Conservation (phyloP, 2,329 filamentous ascomycete species). For the Aspergillus tubingensis region DNA sequence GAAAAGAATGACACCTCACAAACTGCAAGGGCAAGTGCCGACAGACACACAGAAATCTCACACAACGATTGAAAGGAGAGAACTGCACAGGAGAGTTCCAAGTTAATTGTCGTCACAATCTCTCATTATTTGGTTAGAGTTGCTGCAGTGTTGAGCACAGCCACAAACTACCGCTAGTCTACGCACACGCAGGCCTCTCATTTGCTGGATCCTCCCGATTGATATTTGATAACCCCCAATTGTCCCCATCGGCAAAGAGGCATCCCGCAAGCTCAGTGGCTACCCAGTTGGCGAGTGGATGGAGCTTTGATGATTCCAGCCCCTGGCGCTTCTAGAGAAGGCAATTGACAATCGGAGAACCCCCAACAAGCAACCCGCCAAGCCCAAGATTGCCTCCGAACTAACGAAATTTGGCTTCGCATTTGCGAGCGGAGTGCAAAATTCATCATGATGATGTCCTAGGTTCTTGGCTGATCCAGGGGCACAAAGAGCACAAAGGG, state of each 20-base stretch:
- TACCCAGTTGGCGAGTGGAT: neutral
- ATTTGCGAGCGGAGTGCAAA: neutral
- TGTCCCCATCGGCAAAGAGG: neutral
- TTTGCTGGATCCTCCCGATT: neutral
- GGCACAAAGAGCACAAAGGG: neutral
- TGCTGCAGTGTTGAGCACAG: neutral
- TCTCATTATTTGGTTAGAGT: neutral
- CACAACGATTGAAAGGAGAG: neutral
- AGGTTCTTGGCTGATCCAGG: neutral
- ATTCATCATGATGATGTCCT: neutral
- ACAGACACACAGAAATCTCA: neutral
- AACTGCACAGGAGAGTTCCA: neutral
- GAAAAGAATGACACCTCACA: neutral
- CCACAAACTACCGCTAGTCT: neutral
- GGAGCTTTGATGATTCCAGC: neutral
- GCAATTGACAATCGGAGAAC: neutral
- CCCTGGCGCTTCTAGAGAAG: neutral
- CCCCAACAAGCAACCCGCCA: neutral
- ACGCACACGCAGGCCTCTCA: neutral
- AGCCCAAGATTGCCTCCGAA: neutral
- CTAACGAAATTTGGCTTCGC: neutral
- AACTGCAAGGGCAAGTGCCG: neutral
- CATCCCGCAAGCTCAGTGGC: neutral
- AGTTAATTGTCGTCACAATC: neutral
- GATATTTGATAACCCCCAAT: neutral